A percentile compares a stretch with the other conserved stretches of the same genome.
phyloP scores from a whole-genome alignment of 352 stramenopile genomes.

The Halophytophthora polymorphica region DNA sequence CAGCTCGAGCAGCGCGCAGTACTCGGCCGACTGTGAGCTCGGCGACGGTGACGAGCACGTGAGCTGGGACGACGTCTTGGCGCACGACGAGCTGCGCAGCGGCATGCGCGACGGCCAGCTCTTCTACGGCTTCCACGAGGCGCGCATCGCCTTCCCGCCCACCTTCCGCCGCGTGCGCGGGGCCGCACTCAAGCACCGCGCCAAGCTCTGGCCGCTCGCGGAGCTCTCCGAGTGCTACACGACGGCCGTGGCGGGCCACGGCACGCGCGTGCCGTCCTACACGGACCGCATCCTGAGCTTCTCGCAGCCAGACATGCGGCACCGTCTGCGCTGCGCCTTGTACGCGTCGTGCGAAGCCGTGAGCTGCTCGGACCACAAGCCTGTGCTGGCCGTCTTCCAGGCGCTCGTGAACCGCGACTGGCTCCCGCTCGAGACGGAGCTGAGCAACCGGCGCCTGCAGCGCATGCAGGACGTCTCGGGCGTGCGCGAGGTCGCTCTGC shows the following conservation, averaged over 20 bases:
- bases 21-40: constrained; percentile 35
- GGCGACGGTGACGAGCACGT: constrained; percentile 37
- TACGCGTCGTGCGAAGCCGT: constrained; percentile 80
- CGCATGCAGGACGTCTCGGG: constrained; percentile 61
- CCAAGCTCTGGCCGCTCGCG: constrained; percentile 16
- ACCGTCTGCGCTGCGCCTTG: constrained; percentile 53
- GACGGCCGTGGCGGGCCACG: constrained; percentile 46
- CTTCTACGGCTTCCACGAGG: constrained; percentile 77
- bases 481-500: constrained; percentile 57
- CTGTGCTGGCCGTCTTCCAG: constrained; percentile 72
- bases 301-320: constrained; percentile 65
- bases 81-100: constrained; percentile 69
- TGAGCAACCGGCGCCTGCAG: constrained; percentile 42
- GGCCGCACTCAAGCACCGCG: constrained; percentile 23
- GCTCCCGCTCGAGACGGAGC: constrained; percentile 44
- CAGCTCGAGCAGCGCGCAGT: constrained; percentile 23
- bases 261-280: constrained; percentile 81
- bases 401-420: constrained; percentile 57
- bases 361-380: constrained; percentile 81
- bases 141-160: constrained; percentile 71
- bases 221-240: constrained; percentile 49
- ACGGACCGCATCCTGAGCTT: constrained; percentile 88
- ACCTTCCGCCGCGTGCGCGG: constrained; percentile 70
- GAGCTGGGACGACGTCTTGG: constrained; percentile 60
- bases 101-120: constrained; percentile 52